Percentiles rank a stretch among this genome's conserved stretches.
These are phyloP conservation scores for Ophiocordyceps camponoti-leonardi DNA, from an alignment of 2,329 filamentous ascomycete genomes.

Conservation along the genomic window DNA sequence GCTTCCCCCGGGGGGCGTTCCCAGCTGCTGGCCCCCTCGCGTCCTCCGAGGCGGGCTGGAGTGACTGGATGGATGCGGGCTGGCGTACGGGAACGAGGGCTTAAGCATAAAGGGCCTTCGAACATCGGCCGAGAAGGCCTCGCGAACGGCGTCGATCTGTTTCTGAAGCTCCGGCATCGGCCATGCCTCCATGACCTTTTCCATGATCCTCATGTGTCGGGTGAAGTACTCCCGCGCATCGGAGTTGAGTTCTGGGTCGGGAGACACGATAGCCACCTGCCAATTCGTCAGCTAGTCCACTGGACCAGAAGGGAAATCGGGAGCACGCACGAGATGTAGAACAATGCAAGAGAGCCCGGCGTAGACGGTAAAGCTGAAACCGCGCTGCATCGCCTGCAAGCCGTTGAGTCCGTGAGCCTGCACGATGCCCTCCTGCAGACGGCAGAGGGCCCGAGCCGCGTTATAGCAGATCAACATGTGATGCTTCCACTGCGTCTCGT, in stretches of 20 bases:
- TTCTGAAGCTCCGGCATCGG: constrained; percentile 79
- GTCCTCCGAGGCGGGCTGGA: constrained; percentile 43
- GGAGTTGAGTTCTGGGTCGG: constrained; percentile 70
- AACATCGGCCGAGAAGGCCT: constrained; percentile 78
- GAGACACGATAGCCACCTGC: constrained; percentile 81
- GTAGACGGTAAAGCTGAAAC: constrained; percentile 93
- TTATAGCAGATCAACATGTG: constrained; percentile 78
- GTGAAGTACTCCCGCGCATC: constrained; percentile 83
- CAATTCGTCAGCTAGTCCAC: neutral
- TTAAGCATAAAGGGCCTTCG: constrained; percentile 80
- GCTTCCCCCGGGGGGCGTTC: neutral
- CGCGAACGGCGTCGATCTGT: constrained; percentile 74
- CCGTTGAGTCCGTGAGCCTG: constrained; percentile 62
- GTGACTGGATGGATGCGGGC: constrained; percentile 47
- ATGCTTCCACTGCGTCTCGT: constrained; percentile 66
- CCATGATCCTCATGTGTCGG: constrained; percentile 83
- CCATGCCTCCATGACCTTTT: constrained; percentile 68
- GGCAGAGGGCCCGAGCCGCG: constrained; percentile 70
- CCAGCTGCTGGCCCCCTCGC: constrained; percentile 11
- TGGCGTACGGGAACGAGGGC: constrained; percentile 72
- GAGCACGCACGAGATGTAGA: constrained; percentile 63
- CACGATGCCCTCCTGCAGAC: constrained; percentile 69
- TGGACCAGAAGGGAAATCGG: too few relatives aligned
- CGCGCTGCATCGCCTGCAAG: constrained; percentile 79
- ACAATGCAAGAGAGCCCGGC: constrained; percentile 81